Percentiles rank a stretch among this genome's conserved stretches.
Conservation (phyloP, 805 yeast genomes). For the Diddensiella transvaalensis region DNA sequence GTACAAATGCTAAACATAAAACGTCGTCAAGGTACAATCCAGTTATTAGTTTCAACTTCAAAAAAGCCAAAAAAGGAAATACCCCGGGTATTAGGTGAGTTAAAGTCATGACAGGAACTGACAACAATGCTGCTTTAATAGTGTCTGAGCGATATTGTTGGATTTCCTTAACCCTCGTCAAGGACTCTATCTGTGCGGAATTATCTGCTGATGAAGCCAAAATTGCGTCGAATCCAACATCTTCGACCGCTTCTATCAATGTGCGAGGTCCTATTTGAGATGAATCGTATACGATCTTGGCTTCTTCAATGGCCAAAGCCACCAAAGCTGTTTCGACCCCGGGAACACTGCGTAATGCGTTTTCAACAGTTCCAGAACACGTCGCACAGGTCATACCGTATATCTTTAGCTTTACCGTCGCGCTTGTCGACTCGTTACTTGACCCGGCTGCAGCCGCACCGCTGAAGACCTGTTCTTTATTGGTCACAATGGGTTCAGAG, state of each 20-base stretch:
- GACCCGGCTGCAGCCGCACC: not conserved
- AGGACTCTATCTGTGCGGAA: constrained; percentile 61
- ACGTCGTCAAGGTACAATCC: constrained; percentile 67
- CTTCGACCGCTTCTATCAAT: constrained; percentile 51
- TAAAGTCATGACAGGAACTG: constrained; percentile 54
- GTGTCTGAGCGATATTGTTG: constrained; percentile 63
- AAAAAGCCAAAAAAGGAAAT: constrained; percentile 31
- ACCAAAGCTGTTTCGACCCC: constrained; percentile 53
- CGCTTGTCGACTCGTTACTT: constrained; percentile 14
- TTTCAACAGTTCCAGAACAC: constrained; percentile 49
- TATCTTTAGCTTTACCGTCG: constrained; percentile 36
- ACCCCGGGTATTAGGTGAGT: constrained; percentile 40
- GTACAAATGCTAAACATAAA: constrained; percentile 53
- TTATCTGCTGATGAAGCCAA: constrained; percentile 49
- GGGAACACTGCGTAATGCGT: constrained; percentile 39
- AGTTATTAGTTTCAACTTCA: constrained; percentile 41
- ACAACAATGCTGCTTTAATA: constrained; percentile 48
- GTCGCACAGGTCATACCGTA: constrained; percentile 62
- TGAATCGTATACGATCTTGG: constrained; percentile 48
- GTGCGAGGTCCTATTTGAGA: constrained; percentile 56
- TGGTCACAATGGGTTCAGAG: not conserved
- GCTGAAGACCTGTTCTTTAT: not conserved
- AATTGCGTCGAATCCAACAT: constrained; percentile 52
- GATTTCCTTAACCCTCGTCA: constrained; percentile 70
- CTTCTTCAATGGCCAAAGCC: constrained; percentile 52